phyloP scores from a whole-genome alignment of 768 basidiomycete species.

The Cubamyces lactineus region DNA sequence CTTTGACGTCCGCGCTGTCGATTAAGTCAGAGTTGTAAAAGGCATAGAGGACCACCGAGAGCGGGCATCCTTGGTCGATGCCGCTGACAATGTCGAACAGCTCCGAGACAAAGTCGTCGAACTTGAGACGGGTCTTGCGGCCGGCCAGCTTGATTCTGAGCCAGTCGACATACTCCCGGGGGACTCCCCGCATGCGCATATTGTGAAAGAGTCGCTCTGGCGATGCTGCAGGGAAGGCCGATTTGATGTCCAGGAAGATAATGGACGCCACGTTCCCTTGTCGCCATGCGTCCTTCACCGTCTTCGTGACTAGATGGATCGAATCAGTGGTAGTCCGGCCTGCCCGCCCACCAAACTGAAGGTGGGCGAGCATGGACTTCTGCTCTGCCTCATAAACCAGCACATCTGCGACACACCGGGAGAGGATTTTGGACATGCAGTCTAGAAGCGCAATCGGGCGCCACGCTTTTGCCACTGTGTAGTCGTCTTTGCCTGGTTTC shows the following conservation, averaged over 20 bases:
- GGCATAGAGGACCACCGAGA: slow-evolving; percentile 35
- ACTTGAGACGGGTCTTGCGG: slow-evolving; percentile 24
- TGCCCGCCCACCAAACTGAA: slow-evolving; percentile 33
- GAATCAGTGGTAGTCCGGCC: slow-evolving; percentile 31
- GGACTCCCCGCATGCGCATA: slow-evolving; percentile 19
- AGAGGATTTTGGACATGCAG: slow-evolving; percentile 28
- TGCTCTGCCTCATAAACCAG: slow-evolving; percentile 11
- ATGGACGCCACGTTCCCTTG: slow-evolving; percentile 32
- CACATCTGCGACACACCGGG: slow-evolving; percentile 25
- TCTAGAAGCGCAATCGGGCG: slow-evolving; percentile 43
- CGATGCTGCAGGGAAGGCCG: slow-evolving; percentile 32
- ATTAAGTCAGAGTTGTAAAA: slow-evolving; percentile 37
- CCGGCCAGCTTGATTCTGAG: slow-evolving; percentile 20
- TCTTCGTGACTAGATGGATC: slow-evolving; percentile 26
- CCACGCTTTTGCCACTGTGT: slow-evolving; percentile 40
- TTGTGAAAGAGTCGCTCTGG: slow-evolving; percentile 20
- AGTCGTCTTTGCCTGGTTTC: slow-evolving; percentile 43
- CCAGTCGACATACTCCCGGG: slow-evolving; percentile 24
- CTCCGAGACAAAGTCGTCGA: slow-evolving; percentile 31
- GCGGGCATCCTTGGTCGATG: too few relatives aligned
- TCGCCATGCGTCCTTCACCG: slow-evolving; percentile 30
- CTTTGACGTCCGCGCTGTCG: slow-evolving; percentile 7
- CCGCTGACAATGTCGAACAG: slow-evolving; percentile 30
- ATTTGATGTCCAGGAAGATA: slow-evolving; percentile 39
- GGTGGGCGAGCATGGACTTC: slow-evolving; percentile 15